These are phyloP conservation scores for Zygoascus biomembranicola DNA, from an alignment of 805 yeast species.

Conservation along the genomic window DNA sequence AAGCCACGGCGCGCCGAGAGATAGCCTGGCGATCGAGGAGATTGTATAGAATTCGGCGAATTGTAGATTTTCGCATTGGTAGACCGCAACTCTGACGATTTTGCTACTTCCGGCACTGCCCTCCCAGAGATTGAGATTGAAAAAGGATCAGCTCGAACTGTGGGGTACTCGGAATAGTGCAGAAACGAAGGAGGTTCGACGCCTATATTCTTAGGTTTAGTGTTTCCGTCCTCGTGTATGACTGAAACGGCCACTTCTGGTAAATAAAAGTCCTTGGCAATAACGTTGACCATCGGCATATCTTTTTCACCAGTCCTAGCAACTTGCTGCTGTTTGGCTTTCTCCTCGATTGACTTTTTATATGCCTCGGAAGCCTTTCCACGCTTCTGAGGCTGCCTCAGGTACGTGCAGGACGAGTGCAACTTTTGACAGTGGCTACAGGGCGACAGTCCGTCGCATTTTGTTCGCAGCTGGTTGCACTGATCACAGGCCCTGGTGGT, in stretches of 20 bases:
- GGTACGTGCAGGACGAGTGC: conserved; percentile 26
- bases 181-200: neutral
- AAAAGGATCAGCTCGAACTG: neutral
- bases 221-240: neutral
- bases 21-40: neutral
- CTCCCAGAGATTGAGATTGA: neutral
- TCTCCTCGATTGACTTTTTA: conserved; percentile 2
- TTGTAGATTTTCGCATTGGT: neutral
- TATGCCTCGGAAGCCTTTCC: conserved; percentile 34
- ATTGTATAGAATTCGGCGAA: neutral
- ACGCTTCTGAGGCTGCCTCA: conserved; percentile 37
- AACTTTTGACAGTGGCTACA: conserved; percentile 34
- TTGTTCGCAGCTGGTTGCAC: conserved; percentile 39
- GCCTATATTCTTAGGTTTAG: neutral
- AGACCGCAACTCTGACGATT: neutral
- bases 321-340: neutral
- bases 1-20: neutral
- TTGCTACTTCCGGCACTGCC: neutral
- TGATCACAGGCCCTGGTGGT: conserved; percentile 38
- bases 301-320: neutral
- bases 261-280: neutral
- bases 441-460: conserved; percentile 41
- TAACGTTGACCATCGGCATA: neutral
- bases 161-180: neutral
- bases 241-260: neutral